These are phyloP conservation scores for Nadsonia fulvescens DNA, from an alignment of 805 yeast genomes.

Conservation along the genomic window DNA sequence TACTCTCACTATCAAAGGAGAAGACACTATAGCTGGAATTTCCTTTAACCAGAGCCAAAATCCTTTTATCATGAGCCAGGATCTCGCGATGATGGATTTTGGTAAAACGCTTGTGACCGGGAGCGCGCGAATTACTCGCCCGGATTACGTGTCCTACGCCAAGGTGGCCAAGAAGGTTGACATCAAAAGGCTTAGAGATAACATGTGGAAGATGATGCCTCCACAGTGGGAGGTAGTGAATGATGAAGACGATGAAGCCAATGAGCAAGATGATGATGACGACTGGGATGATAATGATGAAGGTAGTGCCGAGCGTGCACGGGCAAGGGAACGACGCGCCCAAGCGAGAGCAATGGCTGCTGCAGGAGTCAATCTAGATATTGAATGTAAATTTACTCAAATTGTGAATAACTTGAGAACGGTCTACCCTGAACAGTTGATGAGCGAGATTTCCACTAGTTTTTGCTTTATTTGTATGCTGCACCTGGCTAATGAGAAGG, in stretches of 20 bases:
- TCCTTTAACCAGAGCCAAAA: no score
- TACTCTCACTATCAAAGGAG: no score
- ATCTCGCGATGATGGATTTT: no score
- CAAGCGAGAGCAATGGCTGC: no score
- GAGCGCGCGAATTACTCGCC: no score
- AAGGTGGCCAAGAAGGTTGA: conserved; percentile 66
- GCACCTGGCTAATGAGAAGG: conserved; percentile 78
- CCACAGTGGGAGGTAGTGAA: conserved; percentile 10
- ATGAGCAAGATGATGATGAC: conserved; percentile 9
- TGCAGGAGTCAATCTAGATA: conserved; percentile 10
- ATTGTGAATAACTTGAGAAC: conserved; percentile 31
- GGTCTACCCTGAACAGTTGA: conserved; percentile 37
- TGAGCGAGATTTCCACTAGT: conserved; percentile 61
- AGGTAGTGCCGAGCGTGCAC: no score
- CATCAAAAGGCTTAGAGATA: conserved; percentile 52
- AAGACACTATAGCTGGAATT: no score
- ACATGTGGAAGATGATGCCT: conserved; percentile 41
- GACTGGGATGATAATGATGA: conserved; percentile 7
- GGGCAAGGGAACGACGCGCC: no score
- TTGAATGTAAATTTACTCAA: conserved; percentile 22
- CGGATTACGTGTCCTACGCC: conserved; percentile 35
- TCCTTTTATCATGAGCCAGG: no score
- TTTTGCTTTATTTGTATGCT: conserved; percentile 69
- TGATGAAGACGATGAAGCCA: conserved; percentile 16
- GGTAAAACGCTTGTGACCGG: no score